A percentile compares a stretch with the other conserved stretches of the same genome.
Evolutionary conservation across 352 stramenopile genomes (phyloP).

Genomic region (Peronosclerospora sorghi): DNA sequence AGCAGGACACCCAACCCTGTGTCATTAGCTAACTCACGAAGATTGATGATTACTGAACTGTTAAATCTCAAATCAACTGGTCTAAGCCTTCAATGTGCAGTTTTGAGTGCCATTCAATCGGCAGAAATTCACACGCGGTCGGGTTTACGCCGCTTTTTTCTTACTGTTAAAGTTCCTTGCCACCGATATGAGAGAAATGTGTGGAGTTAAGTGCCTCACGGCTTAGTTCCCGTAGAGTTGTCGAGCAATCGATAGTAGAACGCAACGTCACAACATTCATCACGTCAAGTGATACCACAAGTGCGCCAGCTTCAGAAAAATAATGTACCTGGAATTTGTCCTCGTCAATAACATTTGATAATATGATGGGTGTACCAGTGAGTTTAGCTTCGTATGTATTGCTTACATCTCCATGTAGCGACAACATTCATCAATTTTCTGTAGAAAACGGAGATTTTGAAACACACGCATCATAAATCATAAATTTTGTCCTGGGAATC

Average conservation of each 20-base stretch:
- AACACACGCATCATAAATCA: too few relatives aligned
- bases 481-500: too few relatives aligned
- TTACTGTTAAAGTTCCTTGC: conserved; percentile 4
- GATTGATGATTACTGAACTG: conserved; percentile 81
- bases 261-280: conserved; percentile 76
- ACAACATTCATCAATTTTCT: too few relatives aligned
- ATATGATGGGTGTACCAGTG: too few relatives aligned
- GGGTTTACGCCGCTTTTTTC: conserved; percentile 1
- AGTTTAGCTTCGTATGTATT: too few relatives aligned
- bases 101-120: conserved; percentile 84
- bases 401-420: too few relatives aligned
- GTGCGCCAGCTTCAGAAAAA: too few relatives aligned
- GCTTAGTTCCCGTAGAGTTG: conserved; percentile 53
- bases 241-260: conserved; percentile 74
- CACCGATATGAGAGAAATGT: conserved; percentile 49
- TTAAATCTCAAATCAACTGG: conserved; percentile 59
- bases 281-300: conserved; percentile 78
- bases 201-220: conserved; percentile 48
- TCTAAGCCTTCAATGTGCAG: conserved; percentile 70
- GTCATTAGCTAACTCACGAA: conserved; percentile 89
- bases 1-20: conserved; percentile 87
- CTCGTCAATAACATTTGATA: too few relatives aligned
- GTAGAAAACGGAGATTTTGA: too few relatives aligned
- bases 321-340: too few relatives aligned
- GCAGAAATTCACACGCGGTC: conserved; percentile 58